Conservation (phyloP, 2,329 filamentous ascomycete species). For the Pseudogymnoascus pannorum region DNA sequence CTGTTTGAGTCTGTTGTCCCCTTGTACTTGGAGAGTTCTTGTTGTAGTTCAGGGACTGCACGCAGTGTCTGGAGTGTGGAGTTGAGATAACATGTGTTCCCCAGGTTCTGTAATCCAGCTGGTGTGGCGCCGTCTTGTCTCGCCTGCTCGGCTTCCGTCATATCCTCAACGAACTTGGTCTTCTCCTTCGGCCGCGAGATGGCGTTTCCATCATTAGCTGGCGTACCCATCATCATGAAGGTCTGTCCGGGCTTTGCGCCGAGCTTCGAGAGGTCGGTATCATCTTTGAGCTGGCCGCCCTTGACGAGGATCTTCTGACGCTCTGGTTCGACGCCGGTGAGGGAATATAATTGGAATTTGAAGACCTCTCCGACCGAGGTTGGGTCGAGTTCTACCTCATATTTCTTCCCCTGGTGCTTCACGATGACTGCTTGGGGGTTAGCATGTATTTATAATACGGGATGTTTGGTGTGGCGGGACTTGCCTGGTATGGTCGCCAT, state of each 20-base stretch:
- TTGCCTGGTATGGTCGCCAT: conserved; percentile 30
- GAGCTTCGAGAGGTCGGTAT: conserved; percentile 76
- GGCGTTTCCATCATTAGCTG: conserved; percentile 54
- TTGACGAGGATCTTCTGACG: conserved; percentile 95
- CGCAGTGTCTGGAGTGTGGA: conserved; percentile 89
- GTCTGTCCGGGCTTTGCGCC: conserved; percentile 77
- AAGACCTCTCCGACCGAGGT: conserved; percentile 81
- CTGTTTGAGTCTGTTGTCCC: conserved; percentile 26
- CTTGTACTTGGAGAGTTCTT: conserved; percentile 62
- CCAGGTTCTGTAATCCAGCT: conserved; percentile 81
- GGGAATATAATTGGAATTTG: conserved; percentile 90
- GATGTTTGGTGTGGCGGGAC: conserved; percentile 10
- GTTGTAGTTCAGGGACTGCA: conserved; percentile 82
- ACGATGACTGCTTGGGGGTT: conserved; percentile 60
- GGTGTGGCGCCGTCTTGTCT: conserved; percentile 77
- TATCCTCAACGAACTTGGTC: conserved; percentile 89
- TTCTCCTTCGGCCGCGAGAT: conserved; percentile 69
- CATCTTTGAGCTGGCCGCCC: conserved; percentile 90
- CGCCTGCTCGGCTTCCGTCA: conserved; percentile 90
- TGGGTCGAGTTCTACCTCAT: conserved; percentile 87
- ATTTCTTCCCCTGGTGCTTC: conserved; percentile 91
- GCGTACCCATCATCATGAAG: conserved; percentile 96
- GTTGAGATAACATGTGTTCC: conserved; percentile 98
- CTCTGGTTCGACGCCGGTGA: conserved; percentile 92
- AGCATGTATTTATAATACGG: conserved; percentile 12